These are phyloP conservation scores for Silene conica DNA, from an alignment of 148 eudicot genomes.

Conservation along the genomic window DNA sequence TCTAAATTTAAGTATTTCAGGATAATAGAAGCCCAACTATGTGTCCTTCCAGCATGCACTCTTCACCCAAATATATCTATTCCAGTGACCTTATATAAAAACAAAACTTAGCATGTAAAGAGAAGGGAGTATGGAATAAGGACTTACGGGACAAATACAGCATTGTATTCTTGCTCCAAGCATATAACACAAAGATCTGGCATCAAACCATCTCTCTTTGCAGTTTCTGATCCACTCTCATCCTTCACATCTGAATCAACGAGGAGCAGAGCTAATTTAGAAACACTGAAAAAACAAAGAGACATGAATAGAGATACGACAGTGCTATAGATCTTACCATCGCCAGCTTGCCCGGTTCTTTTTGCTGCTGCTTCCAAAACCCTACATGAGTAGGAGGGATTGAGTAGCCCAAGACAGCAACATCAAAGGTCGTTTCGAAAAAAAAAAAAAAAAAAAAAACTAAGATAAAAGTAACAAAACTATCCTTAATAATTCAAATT, in stretches of 20 bases:
- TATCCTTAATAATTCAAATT: neutral
- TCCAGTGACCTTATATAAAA: neutral
- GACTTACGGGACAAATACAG: conserved; percentile 97
- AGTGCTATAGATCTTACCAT: conserved; percentile 36
- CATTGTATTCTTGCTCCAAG: conserved; percentile 89
- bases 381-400: conserved; percentile 38
- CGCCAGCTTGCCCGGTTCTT: conserved; percentile 52
- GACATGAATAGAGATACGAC: neutral
- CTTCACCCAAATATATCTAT: neutral
- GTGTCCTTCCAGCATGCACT: neutral
- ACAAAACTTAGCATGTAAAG: neutral
- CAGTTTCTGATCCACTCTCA: conserved; percentile 60
- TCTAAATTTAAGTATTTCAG: neutral
- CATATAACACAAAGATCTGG: conserved; percentile 98
- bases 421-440: neutral
- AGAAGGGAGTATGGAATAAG: neutral
- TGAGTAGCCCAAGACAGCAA: neutral
- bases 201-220: conserved; percentile 54
- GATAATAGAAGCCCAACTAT: neutral
- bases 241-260: conserved; percentile 43
- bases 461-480: neutral
- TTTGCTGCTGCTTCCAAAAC: conserved; percentile 90
- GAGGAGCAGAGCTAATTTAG: conserved; percentile 14
- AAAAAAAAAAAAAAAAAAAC: neutral
- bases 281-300: neutral